Conservation (phyloP, 1,284 basidiomycete genomes). For the Pseudozyma thailandica region DNA sequence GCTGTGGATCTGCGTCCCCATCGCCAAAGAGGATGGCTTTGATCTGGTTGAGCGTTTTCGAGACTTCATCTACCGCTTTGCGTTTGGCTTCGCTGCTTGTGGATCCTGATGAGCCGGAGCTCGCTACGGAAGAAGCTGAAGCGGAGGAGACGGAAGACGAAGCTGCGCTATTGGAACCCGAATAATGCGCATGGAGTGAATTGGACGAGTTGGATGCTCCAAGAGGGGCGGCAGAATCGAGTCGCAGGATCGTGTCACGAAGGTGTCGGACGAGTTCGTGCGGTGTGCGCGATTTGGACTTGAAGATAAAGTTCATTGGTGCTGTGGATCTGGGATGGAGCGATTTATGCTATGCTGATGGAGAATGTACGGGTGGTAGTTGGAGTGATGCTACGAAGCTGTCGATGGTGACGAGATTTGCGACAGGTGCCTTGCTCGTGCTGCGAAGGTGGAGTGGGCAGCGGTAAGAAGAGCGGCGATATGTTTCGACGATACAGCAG, state of each 20-base stretch:
- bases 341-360: no score
- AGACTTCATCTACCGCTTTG: constrained; percentile 85
- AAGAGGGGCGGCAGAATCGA: constrained; percentile 45
- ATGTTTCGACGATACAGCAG: no score
- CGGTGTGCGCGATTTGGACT: constrained; percentile 61
- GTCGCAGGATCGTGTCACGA: constrained; percentile 55
- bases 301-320: constrained; percentile 68
- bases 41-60: constrained; percentile 87
- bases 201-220: constrained; percentile 29
- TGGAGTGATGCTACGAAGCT: neutral
- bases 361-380: neutral
- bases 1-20: constrained; percentile 78
- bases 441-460: no score
- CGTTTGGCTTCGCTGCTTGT: constrained; percentile 22
- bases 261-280: constrained; percentile 61
- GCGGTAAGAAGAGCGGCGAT: no score
- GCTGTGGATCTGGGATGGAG: constrained; percentile 6
- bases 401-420: no score
- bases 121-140: constrained; percentile 19
- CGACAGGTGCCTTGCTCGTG: no score
- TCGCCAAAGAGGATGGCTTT: constrained; percentile 88
- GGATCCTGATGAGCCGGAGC: constrained; percentile 13
- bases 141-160: constrained; percentile 17
- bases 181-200: constrained; percentile 23
- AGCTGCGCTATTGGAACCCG: constrained; percentile 13